Evolutionary conservation across 2,329 filamentous ascomycete genomes (phyloP), one percentile per base, ranked within the genome.

Genomic region (Ophiostoma sp.): DNA sequence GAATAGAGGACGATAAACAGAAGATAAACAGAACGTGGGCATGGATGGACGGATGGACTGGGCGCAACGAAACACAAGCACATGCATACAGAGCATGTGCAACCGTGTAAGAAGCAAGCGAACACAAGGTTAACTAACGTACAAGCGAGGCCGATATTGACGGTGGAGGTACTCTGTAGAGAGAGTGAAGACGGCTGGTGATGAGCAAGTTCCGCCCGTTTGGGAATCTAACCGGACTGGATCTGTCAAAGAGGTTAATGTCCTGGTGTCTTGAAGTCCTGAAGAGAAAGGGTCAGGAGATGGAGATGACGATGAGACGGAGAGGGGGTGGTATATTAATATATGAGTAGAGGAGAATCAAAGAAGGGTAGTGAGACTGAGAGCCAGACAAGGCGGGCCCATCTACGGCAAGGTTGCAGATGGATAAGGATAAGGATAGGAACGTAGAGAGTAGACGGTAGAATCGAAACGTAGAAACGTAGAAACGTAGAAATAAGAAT

Each of bases 351-450:
- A 62, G 7, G 8, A 7, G 10, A 39, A 3, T 39, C 36, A 41
- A 41, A 11, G 60, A 1, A 35, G 60, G 60, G 15, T 35, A 36
- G 60, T 20, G 13, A 27, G 33, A n/a, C 35, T 41, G 62, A 41
- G 62, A 39, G n/a, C n/a, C 31, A 33, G 68, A 44, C 70, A 48
- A 68, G 33, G 54, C 31, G 54, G 67, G 44, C 67, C 54, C 31
- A 67, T 54, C 66, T 41, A 44, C 70, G 67, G 70, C 67, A 71
- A 69, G 70, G 71, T 72, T 72, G 71, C 71, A 72, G 39, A 11
- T 41, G 39, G 68, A 68, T 67, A 68, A 70, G 68, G 67, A 66
- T 54, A 60, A 64, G 17, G 44, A 65, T 69, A 54, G 35, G 35
- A 48, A 54, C n/a, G 44, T 68, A 39, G 36, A 44, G 36, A 8